Evolutionary conservation across 2,329 filamentous ascomycete genomes (phyloP).

Genomic region (Acrodontium crateriforme): DNA sequence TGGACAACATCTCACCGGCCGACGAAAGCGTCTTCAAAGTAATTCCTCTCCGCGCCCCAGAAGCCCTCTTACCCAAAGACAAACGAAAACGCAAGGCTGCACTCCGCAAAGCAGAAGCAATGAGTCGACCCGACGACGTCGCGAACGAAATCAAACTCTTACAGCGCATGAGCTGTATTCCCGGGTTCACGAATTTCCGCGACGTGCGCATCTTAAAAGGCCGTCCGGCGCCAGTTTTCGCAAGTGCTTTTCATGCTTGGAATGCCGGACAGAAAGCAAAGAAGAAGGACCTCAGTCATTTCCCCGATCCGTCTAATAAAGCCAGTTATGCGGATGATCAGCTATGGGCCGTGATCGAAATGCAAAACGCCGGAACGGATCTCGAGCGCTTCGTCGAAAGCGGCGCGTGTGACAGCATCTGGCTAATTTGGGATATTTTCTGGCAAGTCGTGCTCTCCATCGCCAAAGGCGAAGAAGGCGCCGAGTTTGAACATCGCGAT

Average conservation of each 20-base stretch:
- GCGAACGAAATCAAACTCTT: constrained; percentile 38
- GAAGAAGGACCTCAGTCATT: constrained; percentile 29
- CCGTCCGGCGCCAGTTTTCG: constrained; percentile 38
- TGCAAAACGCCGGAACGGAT: constrained; percentile 51
- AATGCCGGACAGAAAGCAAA: constrained; percentile 30
- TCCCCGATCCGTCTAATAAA: constrained; percentile 43
- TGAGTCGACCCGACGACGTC: constrained; percentile 32
- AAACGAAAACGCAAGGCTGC: constrained; percentile 37
- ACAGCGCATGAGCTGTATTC: constrained; percentile 43
- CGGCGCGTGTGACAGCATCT: constrained; percentile 25
- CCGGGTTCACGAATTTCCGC: constrained; percentile 49
- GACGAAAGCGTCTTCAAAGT: constrained; percentile 37
- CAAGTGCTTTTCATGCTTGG: constrained; percentile 31
- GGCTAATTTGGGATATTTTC: constrained; percentile 47
- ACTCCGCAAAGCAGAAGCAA: constrained; percentile 27
- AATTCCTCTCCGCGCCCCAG: constrained; percentile 24
- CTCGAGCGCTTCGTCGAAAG: constrained; percentile 29
- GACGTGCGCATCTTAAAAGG: constrained; percentile 46
- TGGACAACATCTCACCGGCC: constrained; percentile 14
- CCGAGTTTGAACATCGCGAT: constrained; percentile 52
- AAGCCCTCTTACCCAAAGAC: constrained; percentile 28
- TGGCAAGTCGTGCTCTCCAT: constrained; percentile 51
- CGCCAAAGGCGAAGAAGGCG: constrained; percentile 46
- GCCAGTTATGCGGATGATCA: constrained; percentile 40
- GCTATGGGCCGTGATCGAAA: constrained; percentile 51